phyloP scores from a whole-genome alignment of 2,329 filamentous ascomycete species.

The Trichoderma sp. region DNA sequence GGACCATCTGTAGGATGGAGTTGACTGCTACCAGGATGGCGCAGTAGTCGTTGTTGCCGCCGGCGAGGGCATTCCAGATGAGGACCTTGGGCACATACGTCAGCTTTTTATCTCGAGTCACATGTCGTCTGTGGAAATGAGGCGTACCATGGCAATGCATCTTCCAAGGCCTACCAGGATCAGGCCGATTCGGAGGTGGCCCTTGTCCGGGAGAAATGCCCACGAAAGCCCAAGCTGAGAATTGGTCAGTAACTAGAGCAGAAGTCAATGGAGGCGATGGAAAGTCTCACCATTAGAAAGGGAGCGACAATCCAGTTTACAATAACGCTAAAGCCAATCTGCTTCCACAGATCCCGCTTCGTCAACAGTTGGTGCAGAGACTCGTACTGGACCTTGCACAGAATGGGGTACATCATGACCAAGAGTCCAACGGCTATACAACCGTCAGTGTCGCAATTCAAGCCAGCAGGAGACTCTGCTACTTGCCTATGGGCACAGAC shows the following conservation, averaged over 20 bases:
- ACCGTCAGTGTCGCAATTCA: background rate
- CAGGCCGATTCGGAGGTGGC: conserved; percentile 63
- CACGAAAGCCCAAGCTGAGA: conserved; percentile 67
- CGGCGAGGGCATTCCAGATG: conserved; percentile 72
- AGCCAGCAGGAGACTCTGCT: background rate
- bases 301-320: conserved; percentile 85
- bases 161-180: conserved; percentile 82
- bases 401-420: conserved; percentile 93
- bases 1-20: conserved; percentile 72
- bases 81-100: conserved; percentile 41
- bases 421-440: conserved; percentile 71
- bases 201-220: conserved; percentile 65
- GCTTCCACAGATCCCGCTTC: conserved; percentile 68
- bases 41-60: conserved; percentile 80
- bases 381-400: conserved; percentile 84
- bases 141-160: conserved; percentile 80
- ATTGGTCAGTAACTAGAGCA: background rate
- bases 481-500: conserved; percentile 64
- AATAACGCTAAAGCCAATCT: conserved; percentile 74
- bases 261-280: no score
- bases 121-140: background rate
- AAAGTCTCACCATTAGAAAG: conserved; percentile 68
- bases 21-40: conserved; percentile 78
- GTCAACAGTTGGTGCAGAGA: conserved; percentile 67
- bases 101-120: background rate